Base-by-base conservation (phyloP, 1,284 basidiomycete species). In the Gomphus sp. region DNA sequence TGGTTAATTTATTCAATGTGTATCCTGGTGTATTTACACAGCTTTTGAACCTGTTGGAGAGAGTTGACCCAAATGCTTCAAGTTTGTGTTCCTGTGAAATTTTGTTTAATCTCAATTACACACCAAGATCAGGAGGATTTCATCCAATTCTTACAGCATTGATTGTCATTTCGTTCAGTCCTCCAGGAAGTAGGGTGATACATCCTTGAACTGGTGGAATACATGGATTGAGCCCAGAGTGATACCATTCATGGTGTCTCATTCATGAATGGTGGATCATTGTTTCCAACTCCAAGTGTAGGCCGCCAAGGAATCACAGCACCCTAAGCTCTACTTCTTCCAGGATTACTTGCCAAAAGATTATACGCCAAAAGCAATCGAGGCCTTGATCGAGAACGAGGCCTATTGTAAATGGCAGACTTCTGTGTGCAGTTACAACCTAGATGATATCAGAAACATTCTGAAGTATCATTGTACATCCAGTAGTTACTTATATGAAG, bases 211-310 rank as follows among this genome's bases (percentile, higher is more conserved):
- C 70, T 82, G n/a, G 80, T 80, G 39, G 81, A 84, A 67, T 82
- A 83, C 66, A 81, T 82, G 76, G 82, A 84, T 67, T 80, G 83
- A n/a, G n/a, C n/a, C n/a, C 66, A 80, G 82, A 64, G 80, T 82
- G 68, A 82, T 81, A 68, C 73, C 76, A 9, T 69, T 83, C 8
- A 77, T 78, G 1, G 80, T 83, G 64, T 76, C 80, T 48, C 74
- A 80, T 22, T 71, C 76, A 50, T 71, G 76, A 31, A 73, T 84
- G 9, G 80, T 80, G 37, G 77, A 78, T 61, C 78, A 80, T 63
- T 75, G 81, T 7, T 73, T 78, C 55, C 76, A 78, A 49, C 81
- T 79, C 67, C 79, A 80, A 65, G 80, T 80, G 4, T 81, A 80
- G n/a, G n/a, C n/a, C 64, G 82, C 82, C 37, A 82, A 83, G 66